Percentiles rank a stretch among this genome's conserved stretches.
Evolutionary conservation across 148 eudicot species (phyloP).

Genomic region (Fagopyrum homotropicum): DNA sequence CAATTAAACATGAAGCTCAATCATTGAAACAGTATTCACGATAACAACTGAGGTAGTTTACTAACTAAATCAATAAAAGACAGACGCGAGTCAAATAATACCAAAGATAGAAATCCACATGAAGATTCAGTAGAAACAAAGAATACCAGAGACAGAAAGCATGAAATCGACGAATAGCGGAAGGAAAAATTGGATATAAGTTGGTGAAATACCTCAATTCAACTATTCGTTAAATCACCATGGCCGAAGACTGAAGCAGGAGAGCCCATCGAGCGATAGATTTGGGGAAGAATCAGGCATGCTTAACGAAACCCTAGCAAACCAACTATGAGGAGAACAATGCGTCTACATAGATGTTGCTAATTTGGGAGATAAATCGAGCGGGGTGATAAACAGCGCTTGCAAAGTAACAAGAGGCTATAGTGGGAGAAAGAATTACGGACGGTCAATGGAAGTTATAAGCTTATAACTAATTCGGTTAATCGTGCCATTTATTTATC

Average conservation of each 20-base stretch:
- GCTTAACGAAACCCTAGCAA: neutral
- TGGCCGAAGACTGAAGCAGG: neutral
- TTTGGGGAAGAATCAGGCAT: neutral
- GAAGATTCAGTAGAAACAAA: neutral
- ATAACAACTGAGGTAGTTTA: too few relatives aligned
- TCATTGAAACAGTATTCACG: neutral
- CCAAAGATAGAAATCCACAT: neutral
- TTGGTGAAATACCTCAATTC: neutral
- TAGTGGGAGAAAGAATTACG: neutral
- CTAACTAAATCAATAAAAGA: too few relatives aligned
- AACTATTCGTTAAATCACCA: neutral
- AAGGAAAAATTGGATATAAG: neutral
- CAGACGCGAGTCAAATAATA: neutral
- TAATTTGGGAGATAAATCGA: neutral
- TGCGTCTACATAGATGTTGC: neutral
- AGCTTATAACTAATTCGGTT: too few relatives aligned
- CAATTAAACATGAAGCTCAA: neutral
- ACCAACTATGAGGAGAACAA: neutral
- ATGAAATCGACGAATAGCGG: neutral
- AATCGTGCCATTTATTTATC: too few relatives aligned
- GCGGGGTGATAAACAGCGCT: too few relatives aligned
- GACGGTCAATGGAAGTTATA: too few relatives aligned
- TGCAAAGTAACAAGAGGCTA: neutral
- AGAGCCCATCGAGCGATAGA: neutral
- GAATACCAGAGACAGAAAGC: neutral